Conservation (phyloP, 495 filamentous ascomycete species). For the Podospora australis region DNA sequence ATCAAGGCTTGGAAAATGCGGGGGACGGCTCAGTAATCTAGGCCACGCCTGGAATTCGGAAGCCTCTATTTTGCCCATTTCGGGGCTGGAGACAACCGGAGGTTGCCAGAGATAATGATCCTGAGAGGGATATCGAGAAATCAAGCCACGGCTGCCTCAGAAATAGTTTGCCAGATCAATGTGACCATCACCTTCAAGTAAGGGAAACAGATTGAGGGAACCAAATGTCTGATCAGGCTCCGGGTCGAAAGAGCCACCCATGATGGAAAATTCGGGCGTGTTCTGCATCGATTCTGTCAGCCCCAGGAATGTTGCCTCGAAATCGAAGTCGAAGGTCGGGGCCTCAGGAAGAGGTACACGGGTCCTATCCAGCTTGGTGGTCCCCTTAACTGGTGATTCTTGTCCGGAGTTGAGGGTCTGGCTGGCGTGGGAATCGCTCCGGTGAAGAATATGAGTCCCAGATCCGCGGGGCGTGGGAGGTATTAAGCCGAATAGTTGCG, state of each 20-base stretch:
- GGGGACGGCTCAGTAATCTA: neutral
- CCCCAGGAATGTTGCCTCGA: slow-evolving; percentile 22
- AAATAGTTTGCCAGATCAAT: slow-evolving; percentile 40
- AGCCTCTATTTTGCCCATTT: neutral
- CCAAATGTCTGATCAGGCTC: slow-evolving; percentile 34
- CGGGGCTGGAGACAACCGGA: neutral
- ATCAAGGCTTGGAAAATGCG: slow-evolving; percentile 1
- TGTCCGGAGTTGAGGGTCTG: neutral
- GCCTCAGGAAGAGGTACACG: slow-evolving; percentile 2
- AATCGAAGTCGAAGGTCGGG: slow-evolving; percentile 24
- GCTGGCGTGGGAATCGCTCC: neutral
- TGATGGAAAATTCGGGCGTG: slow-evolving; percentile 21
- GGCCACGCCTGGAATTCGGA: neutral
- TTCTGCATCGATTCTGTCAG: slow-evolving; percentile 14
- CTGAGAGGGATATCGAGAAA: too few species aligned
- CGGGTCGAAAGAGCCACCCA: slow-evolving; percentile 20
- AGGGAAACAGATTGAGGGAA: slow-evolving; percentile 37
- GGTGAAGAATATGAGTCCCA: neutral
- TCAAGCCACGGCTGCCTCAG: slow-evolving; percentile 15
- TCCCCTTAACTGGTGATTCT: neutral
- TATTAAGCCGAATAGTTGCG: slow-evolving; percentile 37
- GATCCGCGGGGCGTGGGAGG: slow-evolving; percentile 10
- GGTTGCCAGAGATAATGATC: too few species aligned
- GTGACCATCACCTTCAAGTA: slow-evolving; percentile 37
- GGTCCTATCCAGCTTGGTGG: slow-evolving; percentile 1